Conservation (phyloP, 2,329 filamentous ascomycete genomes). For the Xylaria sp. region DNA sequence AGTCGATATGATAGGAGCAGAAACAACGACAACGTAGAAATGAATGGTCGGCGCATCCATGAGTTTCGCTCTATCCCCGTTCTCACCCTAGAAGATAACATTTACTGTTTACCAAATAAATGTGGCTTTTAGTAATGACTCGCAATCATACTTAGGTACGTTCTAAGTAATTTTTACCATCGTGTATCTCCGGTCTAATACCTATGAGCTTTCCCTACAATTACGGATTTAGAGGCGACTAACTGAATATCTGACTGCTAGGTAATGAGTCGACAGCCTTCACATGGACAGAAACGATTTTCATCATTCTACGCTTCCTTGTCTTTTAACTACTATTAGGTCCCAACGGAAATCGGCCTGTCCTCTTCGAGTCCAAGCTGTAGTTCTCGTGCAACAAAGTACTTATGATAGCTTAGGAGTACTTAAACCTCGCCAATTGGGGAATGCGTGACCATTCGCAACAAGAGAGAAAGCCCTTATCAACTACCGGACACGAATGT, state of each 20-base stretch:
- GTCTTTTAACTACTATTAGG: neutral
- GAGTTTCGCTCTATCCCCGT: neutral
- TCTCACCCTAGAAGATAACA: neutral
- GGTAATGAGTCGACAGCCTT: neutral
- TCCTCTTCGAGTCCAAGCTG: neutral
- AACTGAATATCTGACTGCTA: neutral
- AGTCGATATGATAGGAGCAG: neutral
- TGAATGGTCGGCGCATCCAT: neutral
- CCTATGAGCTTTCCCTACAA: neutral
- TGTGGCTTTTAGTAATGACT: neutral
- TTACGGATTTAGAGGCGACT: neutral
- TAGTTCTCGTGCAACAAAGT: neutral
- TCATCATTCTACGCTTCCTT: no score
- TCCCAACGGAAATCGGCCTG: neutral
- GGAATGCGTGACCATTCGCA: neutral
- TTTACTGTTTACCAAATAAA: no score
- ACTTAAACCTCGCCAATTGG: neutral
- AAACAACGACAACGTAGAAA: neutral
- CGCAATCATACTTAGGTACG: neutral
- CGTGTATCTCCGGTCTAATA: neutral
- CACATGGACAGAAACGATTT: no score
- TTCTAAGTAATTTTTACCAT: neutral
- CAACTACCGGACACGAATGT: no score
- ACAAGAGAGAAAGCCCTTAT: no score
- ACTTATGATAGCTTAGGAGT: neutral